Evolutionary conservation across 2,329 filamentous ascomycete genomes (phyloP).

Genomic region (Hypoxylon sp.): DNA sequence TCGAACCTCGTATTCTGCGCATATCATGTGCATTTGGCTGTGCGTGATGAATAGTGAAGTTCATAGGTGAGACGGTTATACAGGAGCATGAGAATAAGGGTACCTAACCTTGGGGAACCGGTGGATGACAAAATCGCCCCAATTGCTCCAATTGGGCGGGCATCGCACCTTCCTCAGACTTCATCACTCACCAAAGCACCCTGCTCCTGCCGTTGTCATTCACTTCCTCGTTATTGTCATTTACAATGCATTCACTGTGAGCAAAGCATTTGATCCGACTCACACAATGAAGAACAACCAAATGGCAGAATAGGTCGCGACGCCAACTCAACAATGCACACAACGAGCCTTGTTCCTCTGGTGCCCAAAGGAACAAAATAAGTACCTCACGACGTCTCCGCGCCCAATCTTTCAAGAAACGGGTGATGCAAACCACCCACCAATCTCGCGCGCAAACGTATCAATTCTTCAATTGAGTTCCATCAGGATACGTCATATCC

Average conservation of each 20-base stretch:
- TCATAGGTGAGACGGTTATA: neutral
- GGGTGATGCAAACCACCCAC: neutral
- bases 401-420: neutral
- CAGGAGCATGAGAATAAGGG: neutral
- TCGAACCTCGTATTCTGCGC: slow-evolving; percentile 34
- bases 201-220: neutral
- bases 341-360: neutral
- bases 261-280: neutral
- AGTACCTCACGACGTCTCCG: neutral
- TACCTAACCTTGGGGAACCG: neutral
- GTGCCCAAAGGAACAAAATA: neutral
- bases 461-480: neutral
- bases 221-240: no score
- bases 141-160: neutral
- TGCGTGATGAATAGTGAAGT: neutral
- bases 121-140: neutral
- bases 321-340: neutral
- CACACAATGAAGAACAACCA: neutral
- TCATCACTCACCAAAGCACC: neutral
- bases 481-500: no score
- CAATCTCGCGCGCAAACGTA: neutral
- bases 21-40: slow-evolving; percentile 32
- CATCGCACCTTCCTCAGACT: neutral
- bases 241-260: neutral
- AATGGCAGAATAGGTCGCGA: neutral